Evolutionary conservation across 2,329 filamentous ascomycete genomes (phyloP), one percentile per base, ranked within the genome.

Genomic region (Botryotinia calthae): DNA sequence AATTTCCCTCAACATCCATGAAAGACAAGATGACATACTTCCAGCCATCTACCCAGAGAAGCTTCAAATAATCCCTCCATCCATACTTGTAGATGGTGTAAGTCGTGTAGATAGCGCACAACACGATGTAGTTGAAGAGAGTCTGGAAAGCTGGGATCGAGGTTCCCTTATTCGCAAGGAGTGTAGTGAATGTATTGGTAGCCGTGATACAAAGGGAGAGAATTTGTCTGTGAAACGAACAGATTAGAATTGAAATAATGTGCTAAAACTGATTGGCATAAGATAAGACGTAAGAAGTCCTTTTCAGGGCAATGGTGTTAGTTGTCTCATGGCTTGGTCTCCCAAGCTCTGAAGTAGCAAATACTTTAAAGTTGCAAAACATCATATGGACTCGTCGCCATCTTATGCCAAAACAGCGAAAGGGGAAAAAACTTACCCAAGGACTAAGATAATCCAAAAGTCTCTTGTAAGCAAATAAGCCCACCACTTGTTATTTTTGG

Each of bases 301-400:
- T 66, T 76, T 90, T 97, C 93, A 97, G 94, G 88, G 89, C 89
- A 89, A 88, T 87, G 93, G 94, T 95, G 92, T 92, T 90, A 86
- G 87, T 97, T 90, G 93, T 99, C 95, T 99, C 96, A 98, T 97
- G 85, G 94, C 94, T 90, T 84, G 84, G 85, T 86, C 82, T 83
- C 84, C 83, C 82, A 84, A 90, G 93, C 94, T 99, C 96, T 98
- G 95, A 98, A 99, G 96, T 98, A 98, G 96, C 96, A 98, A 98
- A 98, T 98, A 98, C 95, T 94, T 94, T 87, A 83, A 67, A 85
- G 85, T 90, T 92, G 90, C 89, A 92, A 90, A 92, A 88, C 95
- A 98, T 98, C 95, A 94, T 96, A 84, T 61, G 64, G 54, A 73
- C 59, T 64, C 70, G 67, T 69, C 51, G 40, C 20, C 58, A 28